These are phyloP conservation scores for Saitozyma podzolica DNA, from an alignment of 768 basidiomycete species.

Conservation along the genomic window DNA sequence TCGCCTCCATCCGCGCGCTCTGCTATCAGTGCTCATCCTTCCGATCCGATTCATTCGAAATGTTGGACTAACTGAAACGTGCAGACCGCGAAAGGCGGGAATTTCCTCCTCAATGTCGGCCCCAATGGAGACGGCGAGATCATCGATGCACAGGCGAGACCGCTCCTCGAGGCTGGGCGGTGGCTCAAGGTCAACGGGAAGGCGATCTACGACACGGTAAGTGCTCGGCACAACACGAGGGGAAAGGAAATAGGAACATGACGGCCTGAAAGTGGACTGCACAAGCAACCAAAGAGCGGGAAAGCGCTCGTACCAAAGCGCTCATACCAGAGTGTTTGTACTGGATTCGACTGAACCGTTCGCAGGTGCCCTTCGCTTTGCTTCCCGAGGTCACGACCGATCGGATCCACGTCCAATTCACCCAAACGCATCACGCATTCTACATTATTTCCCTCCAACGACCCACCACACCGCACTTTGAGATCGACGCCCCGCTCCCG, in stretches of 20 bases:
- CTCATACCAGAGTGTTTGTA: no score
- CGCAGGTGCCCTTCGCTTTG: conserved; percentile 6
- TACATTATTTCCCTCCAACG: conserved; percentile 6
- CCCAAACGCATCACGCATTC: neutral
- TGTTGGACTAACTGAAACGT: neutral
- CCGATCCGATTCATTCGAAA: no score
- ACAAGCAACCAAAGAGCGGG: no score
- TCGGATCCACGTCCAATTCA: conserved; percentile 1
- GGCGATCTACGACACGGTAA: conserved; percentile 12
- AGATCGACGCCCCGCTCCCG: conserved; percentile 1
- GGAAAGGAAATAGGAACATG: neutral
- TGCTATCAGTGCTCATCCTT: no score
- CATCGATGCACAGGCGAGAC: conserved; percentile 6
- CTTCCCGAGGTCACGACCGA: conserved; percentile 4
- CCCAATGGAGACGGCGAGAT: conserved; percentile 10
- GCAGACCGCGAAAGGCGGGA: conserved; percentile 9
- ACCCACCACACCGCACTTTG: neutral
- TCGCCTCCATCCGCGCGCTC: neutral
- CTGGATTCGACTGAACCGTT: neutral
- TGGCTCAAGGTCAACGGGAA: conserved; percentile 11
- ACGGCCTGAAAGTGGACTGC: neutral
- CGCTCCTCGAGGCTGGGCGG: conserved; percentile 3
- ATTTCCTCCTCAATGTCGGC: conserved; percentile 12
- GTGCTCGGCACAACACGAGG: neutral
- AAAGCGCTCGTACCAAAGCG: neutral